Evolutionary conservation across 208 protist species (phyloP), one percentile per base, ranked within the genome.

Genomic region (Trypanosoma cruzi): DNA sequence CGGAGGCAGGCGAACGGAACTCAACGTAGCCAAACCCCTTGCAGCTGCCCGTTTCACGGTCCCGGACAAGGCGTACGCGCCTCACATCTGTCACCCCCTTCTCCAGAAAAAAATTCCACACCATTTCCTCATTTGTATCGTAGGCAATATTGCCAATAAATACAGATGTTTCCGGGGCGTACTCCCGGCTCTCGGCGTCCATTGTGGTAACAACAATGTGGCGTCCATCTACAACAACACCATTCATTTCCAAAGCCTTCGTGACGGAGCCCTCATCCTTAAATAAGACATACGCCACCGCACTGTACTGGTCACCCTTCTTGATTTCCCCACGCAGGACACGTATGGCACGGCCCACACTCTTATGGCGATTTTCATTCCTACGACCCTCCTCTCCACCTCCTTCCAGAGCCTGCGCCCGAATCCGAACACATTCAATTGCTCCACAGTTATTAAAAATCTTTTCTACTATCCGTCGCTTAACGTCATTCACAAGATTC

Each of bases 21-120:
- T 97, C 88, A 10, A 97, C 93, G 67, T 97, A 97, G 52, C 93
- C 93, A 52, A 96, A 96, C 18, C 93, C 93, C 59, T 97, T 96
- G 77, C 90, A 93, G 42, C 65, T 63, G 37, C 89, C 92, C 3
- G 81, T 86, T 32, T 95, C 88, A 11, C 88, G 77, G 50, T 96
- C 90, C 26, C 90, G 82, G n/a, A 95, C 77, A n/a, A 97, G 71
- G 2, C 90, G 88, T 28, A 95, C 86, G 10, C 90, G 84, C 71
- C 81, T 85, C 49, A 95, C 85, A 71, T 94, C 90, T 31, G 71
- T 28, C 16, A 94, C 77, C n/a, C 90, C 90, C 29, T 94, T 80
- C 54, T 89, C 78, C 34, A 80, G 66, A 56, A 97, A 97, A 72
- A 94, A 96, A 58, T 77, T 85, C 83, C 85, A 91, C 56, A 97